Conservation (phyloP, 2,329 filamentous ascomycete species). For the Aaosphaeria arxii region DNA sequence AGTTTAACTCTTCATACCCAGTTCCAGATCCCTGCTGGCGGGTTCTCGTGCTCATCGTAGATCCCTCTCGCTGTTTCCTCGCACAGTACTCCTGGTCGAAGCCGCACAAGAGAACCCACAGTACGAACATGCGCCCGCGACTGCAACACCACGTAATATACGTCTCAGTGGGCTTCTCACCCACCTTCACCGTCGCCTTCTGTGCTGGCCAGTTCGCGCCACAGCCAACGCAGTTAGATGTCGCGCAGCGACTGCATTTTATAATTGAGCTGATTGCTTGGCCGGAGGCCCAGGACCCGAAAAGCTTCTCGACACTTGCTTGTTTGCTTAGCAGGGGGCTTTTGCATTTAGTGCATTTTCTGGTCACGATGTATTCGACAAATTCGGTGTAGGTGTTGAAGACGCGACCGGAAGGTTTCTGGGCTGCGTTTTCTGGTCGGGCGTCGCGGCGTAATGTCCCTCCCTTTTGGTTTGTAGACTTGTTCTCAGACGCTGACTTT, state of each 20-base stretch:
- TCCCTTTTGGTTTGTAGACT: too few relatives aligned
- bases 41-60: not conserved
- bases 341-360: not conserved
- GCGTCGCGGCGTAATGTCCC: too few relatives aligned
- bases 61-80: conserved; percentile 4
- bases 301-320: not conserved
- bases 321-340: too few relatives aligned
- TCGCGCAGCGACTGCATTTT: conserved; percentile 14
- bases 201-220: conserved; percentile 1
- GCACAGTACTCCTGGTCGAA: conserved; percentile 28
- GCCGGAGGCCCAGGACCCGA: not conserved
- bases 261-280: conserved; percentile 2
- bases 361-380: not conserved
- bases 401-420: not conserved
- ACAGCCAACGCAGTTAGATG: conserved; percentile 16
- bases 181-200: not conserved
- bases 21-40: too few relatives aligned
- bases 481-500: too few relatives aligned
- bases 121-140: conserved; percentile 26
- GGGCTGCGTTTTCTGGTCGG: too few relatives aligned
- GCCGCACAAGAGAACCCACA: conserved; percentile 38
- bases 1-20: too few relatives aligned
- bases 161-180: conserved; percentile 1
- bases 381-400: not conserved
- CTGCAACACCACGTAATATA: conserved; percentile 35